A percentile compares a stretch with the other conserved stretches of the same genome.
phyloP scores from a whole-genome alignment of 768 basidiomycete species.

The Amanita subjunquillea region DNA sequence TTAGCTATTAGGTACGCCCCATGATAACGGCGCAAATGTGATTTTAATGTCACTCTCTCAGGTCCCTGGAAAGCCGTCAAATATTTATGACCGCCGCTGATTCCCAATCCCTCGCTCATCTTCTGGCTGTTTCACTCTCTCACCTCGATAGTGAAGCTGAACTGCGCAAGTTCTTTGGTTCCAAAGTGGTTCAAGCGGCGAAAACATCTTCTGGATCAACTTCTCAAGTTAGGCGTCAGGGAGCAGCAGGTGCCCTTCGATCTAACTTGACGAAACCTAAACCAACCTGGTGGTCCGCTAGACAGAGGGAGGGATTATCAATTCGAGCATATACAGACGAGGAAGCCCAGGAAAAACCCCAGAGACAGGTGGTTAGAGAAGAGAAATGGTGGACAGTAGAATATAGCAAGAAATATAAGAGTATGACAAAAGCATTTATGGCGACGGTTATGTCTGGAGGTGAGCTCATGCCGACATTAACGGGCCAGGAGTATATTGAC shows the following conservation, averaged over 20 bases:
- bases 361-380: constrained; percentile 23
- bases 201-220: constrained; percentile 26
- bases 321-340: constrained; percentile 45
- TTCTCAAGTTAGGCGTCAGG: constrained; percentile 25
- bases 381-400: constrained; percentile 90
- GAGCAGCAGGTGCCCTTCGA: constrained; percentile 31
- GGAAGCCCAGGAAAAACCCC: constrained; percentile 38
- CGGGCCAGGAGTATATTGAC: neutral
- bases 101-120: constrained; percentile 30
- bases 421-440: constrained; percentile 73
- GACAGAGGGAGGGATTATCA: constrained; percentile 63
- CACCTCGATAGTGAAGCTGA: constrained; percentile 87
- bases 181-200: constrained; percentile 70
- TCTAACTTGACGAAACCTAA: constrained; percentile 75
- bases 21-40: neutral
- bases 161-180: constrained; percentile 88
- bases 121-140: constrained; percentile 71
- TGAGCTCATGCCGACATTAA: constrained; percentile 21
- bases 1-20: constrained; percentile 60
- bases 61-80: constrained; percentile 39
- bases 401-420: constrained; percentile 78
- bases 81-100: constrained; percentile 17
- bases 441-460: constrained; percentile 74
- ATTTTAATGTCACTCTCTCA: neutral
- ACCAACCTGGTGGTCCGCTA: constrained; percentile 63